Conservation (phyloP, 306 rosid genomes). For the Chamaecrista fasciculata region DNA sequence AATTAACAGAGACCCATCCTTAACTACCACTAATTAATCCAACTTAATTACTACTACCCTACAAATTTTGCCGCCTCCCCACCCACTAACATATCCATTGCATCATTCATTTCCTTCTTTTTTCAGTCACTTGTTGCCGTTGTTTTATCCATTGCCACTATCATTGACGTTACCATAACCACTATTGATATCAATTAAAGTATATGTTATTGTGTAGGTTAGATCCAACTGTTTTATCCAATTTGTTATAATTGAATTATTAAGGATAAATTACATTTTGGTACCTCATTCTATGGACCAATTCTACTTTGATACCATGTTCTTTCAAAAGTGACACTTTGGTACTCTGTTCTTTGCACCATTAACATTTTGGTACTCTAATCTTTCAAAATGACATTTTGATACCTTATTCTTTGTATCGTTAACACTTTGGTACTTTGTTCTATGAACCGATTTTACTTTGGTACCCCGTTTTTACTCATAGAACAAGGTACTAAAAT, state of each 20-base stretch:
- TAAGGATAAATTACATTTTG: too few relatives aligned
- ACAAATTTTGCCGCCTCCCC: conserved; percentile 14
- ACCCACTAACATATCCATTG: background rate
- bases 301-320: too few relatives aligned
- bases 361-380: too few relatives aligned
- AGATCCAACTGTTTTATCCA: background rate
- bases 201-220: background rate
- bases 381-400: too few relatives aligned
- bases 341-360: too few relatives aligned
- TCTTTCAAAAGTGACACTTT: too few relatives aligned
- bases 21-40: background rate
- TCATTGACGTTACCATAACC: background rate
- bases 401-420: too few relatives aligned
- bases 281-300: too few relatives aligned
- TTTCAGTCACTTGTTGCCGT: background rate
- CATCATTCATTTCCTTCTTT: background rate
- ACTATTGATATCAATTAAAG: background rate
- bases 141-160: background rate
- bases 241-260: background rate
- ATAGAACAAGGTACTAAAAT: too few relatives aligned
- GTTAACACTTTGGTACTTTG: too few relatives aligned
- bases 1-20: background rate
- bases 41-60: conserved; percentile 6
- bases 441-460: too few relatives aligned
- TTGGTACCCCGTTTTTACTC: too few relatives aligned